A percentile compares a stretch with the other conserved stretches of the same genome.
Conservation (phyloP, 2,329 filamentous ascomycete species). For the Alternaria sp. region DNA sequence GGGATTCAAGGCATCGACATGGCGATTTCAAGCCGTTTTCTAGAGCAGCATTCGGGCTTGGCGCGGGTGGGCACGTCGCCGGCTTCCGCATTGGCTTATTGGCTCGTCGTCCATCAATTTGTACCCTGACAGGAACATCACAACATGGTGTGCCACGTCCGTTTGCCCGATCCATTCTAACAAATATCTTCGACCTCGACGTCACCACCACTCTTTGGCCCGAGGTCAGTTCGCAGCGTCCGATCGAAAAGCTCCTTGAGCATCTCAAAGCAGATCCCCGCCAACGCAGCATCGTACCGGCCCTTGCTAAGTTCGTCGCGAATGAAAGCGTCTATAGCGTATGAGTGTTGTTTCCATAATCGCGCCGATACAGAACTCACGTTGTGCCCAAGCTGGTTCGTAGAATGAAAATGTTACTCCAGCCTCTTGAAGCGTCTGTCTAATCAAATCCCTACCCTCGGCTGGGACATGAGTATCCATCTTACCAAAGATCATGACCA, state of each 20-base stretch:
- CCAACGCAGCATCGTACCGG: slow-evolving; percentile 87
- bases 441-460: slow-evolving; percentile 80
- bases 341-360: neutral
- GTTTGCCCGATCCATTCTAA: slow-evolving; percentile 3
- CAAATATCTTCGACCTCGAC: slow-evolving; percentile 76
- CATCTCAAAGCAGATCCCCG: slow-evolving; percentile 89
- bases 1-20: slow-evolving; percentile 3
- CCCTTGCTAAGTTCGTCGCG: slow-evolving; percentile 91
- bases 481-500: slow-evolving; percentile 90
- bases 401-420: slow-evolving; percentile 80
- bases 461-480: slow-evolving; percentile 89
- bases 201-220: slow-evolving; percentile 66
- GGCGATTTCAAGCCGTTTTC: slow-evolving; percentile 23
- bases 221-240: slow-evolving; percentile 78
- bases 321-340: slow-evolving; percentile 76
- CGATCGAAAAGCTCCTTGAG: slow-evolving; percentile 84
- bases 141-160: neutral
- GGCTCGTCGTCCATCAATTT: neutral
- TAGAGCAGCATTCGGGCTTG: slow-evolving; percentile 24
- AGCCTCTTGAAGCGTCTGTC: slow-evolving; percentile 50
- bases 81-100: slow-evolving; percentile 4
- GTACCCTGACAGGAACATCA: neutral
- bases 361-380: slow-evolving; percentile 49
- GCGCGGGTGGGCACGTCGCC: slow-evolving; percentile 6
- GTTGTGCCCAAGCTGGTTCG: slow-evolving; percentile 91